A percentile compares a stretch with the other conserved stretches of the same genome.
Conservation (phyloP, 495 filamentous ascomycete species). For the Thozetella sp. region DNA sequence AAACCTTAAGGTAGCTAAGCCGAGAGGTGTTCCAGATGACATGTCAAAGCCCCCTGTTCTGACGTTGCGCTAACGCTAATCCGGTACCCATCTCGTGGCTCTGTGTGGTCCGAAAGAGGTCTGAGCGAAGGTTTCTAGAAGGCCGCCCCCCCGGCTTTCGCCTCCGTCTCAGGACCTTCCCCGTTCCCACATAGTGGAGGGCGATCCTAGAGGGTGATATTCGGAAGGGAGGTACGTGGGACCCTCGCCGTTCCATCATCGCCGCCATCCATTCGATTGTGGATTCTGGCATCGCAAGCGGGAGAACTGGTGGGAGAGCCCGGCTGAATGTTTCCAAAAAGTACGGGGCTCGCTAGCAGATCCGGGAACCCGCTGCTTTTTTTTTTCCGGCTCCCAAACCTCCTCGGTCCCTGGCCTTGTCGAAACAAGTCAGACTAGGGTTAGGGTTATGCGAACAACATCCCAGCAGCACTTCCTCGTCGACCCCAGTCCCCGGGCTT, state of each 20-base stretch:
- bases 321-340: too few species aligned
- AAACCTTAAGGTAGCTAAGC: background rate
- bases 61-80: background rate
- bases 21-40: background rate
- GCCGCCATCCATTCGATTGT: too few species aligned
- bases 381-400: too few species aligned
- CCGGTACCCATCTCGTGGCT: background rate
- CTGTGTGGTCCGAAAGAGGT: background rate
- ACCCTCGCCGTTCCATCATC: too few species aligned
- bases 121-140: constrained; percentile 23
- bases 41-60: background rate
- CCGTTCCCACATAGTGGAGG: constrained; percentile 4
- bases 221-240: background rate
- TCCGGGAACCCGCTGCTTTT: too few species aligned
- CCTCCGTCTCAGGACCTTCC: constrained; percentile 14
- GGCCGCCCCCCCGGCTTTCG: constrained; percentile 10
- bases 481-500: background rate
- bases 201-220: background rate
- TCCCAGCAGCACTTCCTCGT: background rate
- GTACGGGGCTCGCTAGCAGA: too few species aligned
- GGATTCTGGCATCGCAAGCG: too few species aligned
- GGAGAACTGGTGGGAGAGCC: too few species aligned
- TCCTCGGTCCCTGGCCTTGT: background rate
- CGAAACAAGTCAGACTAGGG: too few species aligned
- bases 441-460: background rate